Base-by-base conservation (phyloP, 208 protist species). In the Herpetomonas tarakana region DNA sequence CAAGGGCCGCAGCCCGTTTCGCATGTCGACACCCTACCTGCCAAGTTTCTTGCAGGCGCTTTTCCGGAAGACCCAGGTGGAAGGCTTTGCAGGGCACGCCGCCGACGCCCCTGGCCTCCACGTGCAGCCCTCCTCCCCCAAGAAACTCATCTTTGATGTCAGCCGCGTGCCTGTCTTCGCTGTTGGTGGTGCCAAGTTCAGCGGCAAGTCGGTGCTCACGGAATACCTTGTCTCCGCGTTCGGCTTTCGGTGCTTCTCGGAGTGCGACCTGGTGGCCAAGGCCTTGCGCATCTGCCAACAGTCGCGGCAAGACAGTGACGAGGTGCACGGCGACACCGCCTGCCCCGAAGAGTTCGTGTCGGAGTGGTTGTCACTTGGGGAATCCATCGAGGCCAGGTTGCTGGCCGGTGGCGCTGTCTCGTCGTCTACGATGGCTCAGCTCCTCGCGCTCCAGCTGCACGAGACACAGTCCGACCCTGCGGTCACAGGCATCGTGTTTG, bases 171-270 rank as follows among this genome's bases (percentile, higher is more conserved):
- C 86, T 19, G 52, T 90, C n/a, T 75, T 93, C 41, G 58, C 74
- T n/a, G 45, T 96, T 2, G 67, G 79, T 39, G 90, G 90, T 3
- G 72, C 86, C 39, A 92, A 88, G 60, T 80, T 79, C 54, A 82
- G 78, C 53, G 90, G 90, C 9, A 96, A 96, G 62, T 83, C 82
- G 11, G 26, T 91, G 38, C 71, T 93, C 12, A 68, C 82, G 14
- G 53, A 62, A 9, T 57, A 74, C 7, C 62, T 92, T 6, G 73
- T 68, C 19, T 44, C 52, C 0, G 35, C 69, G 22, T 75, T 90
- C 45, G 54, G 67, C n/a, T 65, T 96, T 4, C 41, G 65, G 44
- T 74, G 75, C 58, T 54, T 91, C 39, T 81, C 77, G 1, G 79
- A 91, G 58, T 57, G 63, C 25, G 71, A 72, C 12, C 70, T 96